A percentile compares a stretch with the other conserved stretches of the same genome.
Conservation (phyloP, 176 grass and related monocot genomes). For the barley (Hordeum vulgare) region MorexV3_pseudomolecules_assembly NC_058519.1:496509973-496510472, state of each 20-base stretch:
- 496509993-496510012: no score
- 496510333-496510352: slow-evolving; percentile 58
- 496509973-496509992: background rate
- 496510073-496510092: background rate
- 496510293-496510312: slow-evolving; percentile 57
- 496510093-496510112: background rate
- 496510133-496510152: background rate
- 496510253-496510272: slow-evolving; percentile 56
- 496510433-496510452: background rate
- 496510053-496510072: background rate
- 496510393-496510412: slow-evolving; percentile 9
- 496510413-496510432: background rate
- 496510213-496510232: slow-evolving; percentile 46
- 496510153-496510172: background rate
- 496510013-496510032: background rate
- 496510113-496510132: background rate
- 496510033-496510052: background rate
- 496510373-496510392: background rate
- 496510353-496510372: slow-evolving; percentile 63
- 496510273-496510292: slow-evolving; percentile 76
- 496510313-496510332: slow-evolving; percentile 61
- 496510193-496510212: slow-evolving; percentile 70
- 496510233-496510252: slow-evolving; percentile 56
- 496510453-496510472: background rate
- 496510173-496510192: background rate